Evolutionary conservation across 129 eudicot species (phyloP).

Genomic region (Flaveria bidentis): DNA sequence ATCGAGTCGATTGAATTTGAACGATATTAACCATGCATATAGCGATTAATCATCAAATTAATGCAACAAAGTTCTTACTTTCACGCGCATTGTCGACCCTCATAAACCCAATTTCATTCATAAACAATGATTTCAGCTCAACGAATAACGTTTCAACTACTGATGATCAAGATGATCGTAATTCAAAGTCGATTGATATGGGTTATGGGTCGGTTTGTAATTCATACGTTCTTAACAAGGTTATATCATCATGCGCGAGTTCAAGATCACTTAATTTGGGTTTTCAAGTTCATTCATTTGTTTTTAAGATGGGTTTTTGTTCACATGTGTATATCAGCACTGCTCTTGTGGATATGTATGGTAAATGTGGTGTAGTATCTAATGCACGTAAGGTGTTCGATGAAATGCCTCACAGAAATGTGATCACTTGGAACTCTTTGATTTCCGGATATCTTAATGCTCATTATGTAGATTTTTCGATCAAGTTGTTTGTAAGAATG

Average conservation of each 20-base stretch:
- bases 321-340: conserved; percentile 50
- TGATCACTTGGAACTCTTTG: conserved; percentile 62
- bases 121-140: conserved; percentile 15
- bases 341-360: conserved; percentile 55
- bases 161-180: conserved; percentile 10
- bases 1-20: neutral
- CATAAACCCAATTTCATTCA: neutral
- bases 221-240: conserved; percentile 46
- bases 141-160: neutral
- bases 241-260: conserved; percentile 49
- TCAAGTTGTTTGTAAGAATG: conserved; percentile 45
- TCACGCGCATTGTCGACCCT: conserved; percentile 41
- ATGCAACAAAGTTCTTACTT: conserved; percentile 28
- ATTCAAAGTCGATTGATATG: neutral
- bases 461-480: conserved; percentile 8
- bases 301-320: conserved; percentile 46
- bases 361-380: conserved; percentile 42
- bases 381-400: conserved; percentile 50
- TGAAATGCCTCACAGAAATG: conserved; percentile 60
- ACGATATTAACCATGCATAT: conserved; percentile 17
- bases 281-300: conserved; percentile 48
- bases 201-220: conserved; percentile 27
- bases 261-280: conserved; percentile 43
- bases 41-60: conserved; percentile 7
- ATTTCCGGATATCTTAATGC: conserved; percentile 50